A percentile compares a stretch with the other conserved stretches of the same genome.
Evolutionary conservation across 345 rosid species (phyloP).

Genomic region (sweet orange (Citrus sinensis)): DVS_A1.0 CM039164.1:1126001-1126500

Average conservation of each 20-base stretch:
- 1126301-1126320: constrained; percentile 83
- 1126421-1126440: constrained; percentile 21
- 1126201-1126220: neutral
- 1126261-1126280: neutral
- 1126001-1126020: constrained; percentile 23
- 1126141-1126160: constrained; percentile 96
- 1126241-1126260: neutral
- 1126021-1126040: constrained; percentile 81
- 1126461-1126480: neutral
- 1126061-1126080: constrained; percentile 56
- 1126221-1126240: neutral
- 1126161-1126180: constrained; percentile 87
- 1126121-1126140: constrained; percentile 91
- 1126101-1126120: constrained; percentile 82
- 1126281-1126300: constrained; percentile 60
- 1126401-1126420: constrained; percentile 86
- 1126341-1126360: constrained; percentile 92
- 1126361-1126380: constrained; percentile 88
- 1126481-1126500: neutral
- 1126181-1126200: constrained; percentile 17
- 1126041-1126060: constrained; percentile 86
- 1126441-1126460: neutral
- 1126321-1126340: constrained; percentile 82
- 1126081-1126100: constrained; percentile 95
- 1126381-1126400: constrained; percentile 86